Percentiles rank a stretch among this genome's conserved stretches.
These are phyloP conservation scores for Raphanus raphanistrum DNA, from an alignment of 345 rosid genomes.

Conservation along the genomic window DNA sequence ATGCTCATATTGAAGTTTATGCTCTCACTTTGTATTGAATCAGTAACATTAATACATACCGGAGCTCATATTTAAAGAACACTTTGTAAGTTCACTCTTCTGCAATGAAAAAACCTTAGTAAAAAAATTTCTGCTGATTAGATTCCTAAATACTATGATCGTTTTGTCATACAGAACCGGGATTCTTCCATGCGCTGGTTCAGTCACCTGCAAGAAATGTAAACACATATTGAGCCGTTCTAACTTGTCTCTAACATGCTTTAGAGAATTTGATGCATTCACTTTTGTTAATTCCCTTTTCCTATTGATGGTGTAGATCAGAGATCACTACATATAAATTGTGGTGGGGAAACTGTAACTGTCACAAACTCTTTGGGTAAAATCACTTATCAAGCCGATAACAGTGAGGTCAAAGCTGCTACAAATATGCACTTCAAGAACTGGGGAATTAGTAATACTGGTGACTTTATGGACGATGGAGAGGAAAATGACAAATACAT, in stretches of 20 bases:
- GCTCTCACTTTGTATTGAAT: not conserved
- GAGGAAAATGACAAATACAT: not conserved
- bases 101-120: not conserved
- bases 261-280: not conserved
- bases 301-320: slow-evolving; percentile 2
- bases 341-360: slow-evolving; percentile 25
- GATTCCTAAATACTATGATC: not conserved
- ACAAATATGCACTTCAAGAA: not conserved
- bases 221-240: not conserved
- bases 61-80: not conserved
- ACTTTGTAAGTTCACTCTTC: not conserved
- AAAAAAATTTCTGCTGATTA: not conserved
- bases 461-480: not conserved
- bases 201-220: not conserved
- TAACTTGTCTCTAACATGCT: not conserved
- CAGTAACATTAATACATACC: not conserved
- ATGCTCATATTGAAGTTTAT: not conserved
- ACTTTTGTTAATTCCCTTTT: not conserved
- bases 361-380: not conserved
- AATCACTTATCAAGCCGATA: slow-evolving; percentile 19
- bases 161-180: not conserved
- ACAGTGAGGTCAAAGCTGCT: not conserved
- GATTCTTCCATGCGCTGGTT: not conserved
- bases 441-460: slow-evolving; percentile 33
- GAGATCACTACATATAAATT: slow-evolving; percentile 28